Evolutionary conservation across 1,284 basidiomycete genomes (phyloP), one percentile per base, ranked within the genome.

Genomic region (Wolfiporia cocos): DNA sequence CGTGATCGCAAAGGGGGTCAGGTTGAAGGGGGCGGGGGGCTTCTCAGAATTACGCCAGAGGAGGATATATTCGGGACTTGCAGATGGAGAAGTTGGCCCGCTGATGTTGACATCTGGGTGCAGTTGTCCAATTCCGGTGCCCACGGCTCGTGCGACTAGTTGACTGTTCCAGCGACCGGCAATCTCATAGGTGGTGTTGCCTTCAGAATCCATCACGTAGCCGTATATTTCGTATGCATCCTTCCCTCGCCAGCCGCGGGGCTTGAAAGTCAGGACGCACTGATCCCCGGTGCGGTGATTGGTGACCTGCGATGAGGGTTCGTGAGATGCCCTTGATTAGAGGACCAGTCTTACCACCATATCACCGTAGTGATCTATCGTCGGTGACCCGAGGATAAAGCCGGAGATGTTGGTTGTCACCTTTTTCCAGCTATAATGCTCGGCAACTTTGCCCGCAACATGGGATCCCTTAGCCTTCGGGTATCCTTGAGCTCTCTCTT

Each of bases 301-400:
- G 24, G 82, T 86, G 43, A 95, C 70, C 81, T 90, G 59, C 36
- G 40, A 24, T 10, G 15, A 11, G 19, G 30, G 7, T 40, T 39
- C 36, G n/a, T n/a, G n/a, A n/a, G n/a, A n/a, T n/a, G n/a, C n/a
- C n/a, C n/a, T n/a, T n/a, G n/a, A n/a, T n/a, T n/a, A n/a, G n/a
- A n/a, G n/a, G n/a, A n/a, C n/a, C n/a, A n/a, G n/a, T 78, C 84
- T 66, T 55, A 95, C 88, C 44, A 80, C 76, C 83, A 96, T 92
- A 56, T 96, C 89, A 17, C 93, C 94, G 56, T 95, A 97, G 70
- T 99, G 95, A 61, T 98, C 95, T 50, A 98, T 98, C 19, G 91
- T 90, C 1, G 93, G 92, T 19, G 79, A 83, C 5, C 94, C 95
- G 31, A 95, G 74, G 52, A 98, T 92, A 58, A 98, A 98, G 21